Evolutionary conservation across 257 asterid species (phyloP).

Genomic region (Datura wrightii): DNA sequence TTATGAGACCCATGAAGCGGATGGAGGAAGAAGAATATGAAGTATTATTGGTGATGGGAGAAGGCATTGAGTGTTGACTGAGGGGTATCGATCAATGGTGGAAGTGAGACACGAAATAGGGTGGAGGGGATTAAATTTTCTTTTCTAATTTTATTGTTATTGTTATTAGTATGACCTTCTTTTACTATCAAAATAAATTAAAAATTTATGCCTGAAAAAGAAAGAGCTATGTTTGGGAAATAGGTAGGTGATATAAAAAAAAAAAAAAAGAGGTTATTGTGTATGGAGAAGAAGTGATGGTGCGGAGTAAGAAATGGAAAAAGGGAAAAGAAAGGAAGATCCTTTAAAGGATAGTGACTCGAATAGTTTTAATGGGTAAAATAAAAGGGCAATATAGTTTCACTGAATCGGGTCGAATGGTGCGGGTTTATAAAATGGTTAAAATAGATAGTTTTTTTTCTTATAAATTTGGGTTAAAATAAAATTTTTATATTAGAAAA

Average conservation of each 20-base stretch:
- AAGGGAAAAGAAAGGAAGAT: neutral
- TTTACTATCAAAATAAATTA: too few species aligned
- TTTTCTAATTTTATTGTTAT: neutral
- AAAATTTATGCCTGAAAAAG: too few species aligned
- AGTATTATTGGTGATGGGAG: constrained; percentile 26
- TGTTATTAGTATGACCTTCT: neutral
- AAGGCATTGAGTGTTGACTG: constrained; percentile 57
- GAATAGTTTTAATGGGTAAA: too few species aligned
- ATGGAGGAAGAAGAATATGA: constrained; percentile 52
- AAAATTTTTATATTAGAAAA: too few species aligned
- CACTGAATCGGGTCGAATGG: too few species aligned
- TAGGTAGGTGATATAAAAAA: neutral
- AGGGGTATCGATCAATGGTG: neutral
- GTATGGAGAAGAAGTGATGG: neutral
- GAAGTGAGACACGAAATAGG: neutral
- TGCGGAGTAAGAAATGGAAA: too few species aligned
- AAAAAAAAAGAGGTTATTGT: neutral
- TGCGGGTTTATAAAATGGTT: too few species aligned
- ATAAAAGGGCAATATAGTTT: too few species aligned
- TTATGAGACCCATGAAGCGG: constrained; percentile 54
- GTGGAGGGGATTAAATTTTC: neutral
- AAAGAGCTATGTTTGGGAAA: neutral
- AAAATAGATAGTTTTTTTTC: too few species aligned
- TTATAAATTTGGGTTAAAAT: too few species aligned
- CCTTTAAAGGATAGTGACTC: neutral